Percentiles rank a stretch among this genome's conserved stretches.
phyloP scores from a whole-genome alignment of 257 asterid species.

The Verbena officinalis region DNA sequence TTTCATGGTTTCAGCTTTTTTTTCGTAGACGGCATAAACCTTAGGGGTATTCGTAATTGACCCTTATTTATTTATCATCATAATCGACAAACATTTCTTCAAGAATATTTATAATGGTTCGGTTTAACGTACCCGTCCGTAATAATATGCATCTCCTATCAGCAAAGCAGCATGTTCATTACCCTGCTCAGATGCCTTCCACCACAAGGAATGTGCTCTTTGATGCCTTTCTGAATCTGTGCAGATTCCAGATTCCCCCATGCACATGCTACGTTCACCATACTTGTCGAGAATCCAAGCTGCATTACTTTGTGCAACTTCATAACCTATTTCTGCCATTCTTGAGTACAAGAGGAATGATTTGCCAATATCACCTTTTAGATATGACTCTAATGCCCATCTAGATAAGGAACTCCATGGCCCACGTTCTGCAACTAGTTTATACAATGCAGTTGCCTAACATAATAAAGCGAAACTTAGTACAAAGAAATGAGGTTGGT shows the following conservation, averaged over 20 bases:
- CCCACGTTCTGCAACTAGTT: conserved; percentile 96
- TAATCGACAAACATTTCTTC: not conserved
- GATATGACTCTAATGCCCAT: conserved; percentile 95
- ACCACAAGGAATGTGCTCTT: conserved; percentile 88
- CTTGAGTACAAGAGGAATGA: conserved; percentile 88
- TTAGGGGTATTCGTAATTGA: too few species aligned
- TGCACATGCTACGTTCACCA: conserved; percentile 81
- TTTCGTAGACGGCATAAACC: too few species aligned
- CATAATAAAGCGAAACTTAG: not conserved
- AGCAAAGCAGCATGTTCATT: conserved; percentile 98
- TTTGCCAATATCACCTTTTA: conserved; percentile 88
- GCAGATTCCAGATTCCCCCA: conserved; percentile 92
- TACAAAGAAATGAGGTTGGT: not conserved
- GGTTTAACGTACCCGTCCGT: conserved; percentile 81
- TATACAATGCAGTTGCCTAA: conserved; percentile 92
- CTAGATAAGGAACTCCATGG: conserved; percentile 99
- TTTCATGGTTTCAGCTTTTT: too few species aligned
- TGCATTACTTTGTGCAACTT: conserved; percentile 98
- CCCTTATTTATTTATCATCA: conserved; percentile 10
- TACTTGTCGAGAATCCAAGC: conserved; percentile 99
- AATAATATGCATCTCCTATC: conserved; percentile 98
- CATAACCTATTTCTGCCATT: conserved; percentile 98
- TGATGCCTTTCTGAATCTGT: conserved; percentile 93
- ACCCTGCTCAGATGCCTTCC: conserved; percentile 99
- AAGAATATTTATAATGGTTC: not conserved